These are phyloP conservation scores for Salvia splendens DNA, from an alignment of 257 asterid genomes.

Conservation along the genomic window DNA sequence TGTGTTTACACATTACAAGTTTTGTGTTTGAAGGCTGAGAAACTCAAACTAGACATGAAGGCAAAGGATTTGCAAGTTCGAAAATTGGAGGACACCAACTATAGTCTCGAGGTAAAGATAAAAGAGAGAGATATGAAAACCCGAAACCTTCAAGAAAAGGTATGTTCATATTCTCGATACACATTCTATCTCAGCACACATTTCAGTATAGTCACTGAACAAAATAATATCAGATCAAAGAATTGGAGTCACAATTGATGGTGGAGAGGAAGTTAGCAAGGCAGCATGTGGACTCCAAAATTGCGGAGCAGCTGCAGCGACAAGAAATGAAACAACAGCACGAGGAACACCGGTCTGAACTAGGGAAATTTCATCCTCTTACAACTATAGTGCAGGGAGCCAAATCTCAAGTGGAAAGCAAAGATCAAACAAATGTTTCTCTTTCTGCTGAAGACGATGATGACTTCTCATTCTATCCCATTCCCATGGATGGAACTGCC, in stretches of 20 bases:
- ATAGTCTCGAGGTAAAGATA: conserved; percentile 72
- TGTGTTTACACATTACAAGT: conserved; percentile 1
- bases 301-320: conserved; percentile 58
- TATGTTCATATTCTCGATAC: conserved; percentile 23
- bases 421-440: conserved; percentile 36
- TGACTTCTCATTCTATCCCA: conserved; percentile 47
- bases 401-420: conserved; percentile 37
- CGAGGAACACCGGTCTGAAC: conserved; percentile 51
- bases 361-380: conserved; percentile 53
- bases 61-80: conserved; percentile 67
- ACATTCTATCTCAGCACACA: background rate
- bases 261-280: conserved; percentile 90
- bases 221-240: conserved; percentile 67
- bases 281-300: conserved; percentile 77
- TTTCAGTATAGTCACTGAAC: conserved; percentile 5
- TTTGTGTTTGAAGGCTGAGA: conserved; percentile 61
- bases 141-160: conserved; percentile 93
- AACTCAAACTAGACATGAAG: conserved; percentile 78
- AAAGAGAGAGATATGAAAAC: conserved; percentile 77
- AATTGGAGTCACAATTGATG: conserved; percentile 83
- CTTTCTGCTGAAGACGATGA: conserved; percentile 49
- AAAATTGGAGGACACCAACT: conserved; percentile 85
- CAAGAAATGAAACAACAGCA: conserved; percentile 46
- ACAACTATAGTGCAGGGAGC: conserved; percentile 44
- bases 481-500: conserved; percentile 35